Percentiles rank a stretch among this genome's conserved stretches.
Evolutionary conservation across 1,139 yeast genomes (phyloP).

Genomic region (Yamadazyma kanchanaburiensis): DNA sequence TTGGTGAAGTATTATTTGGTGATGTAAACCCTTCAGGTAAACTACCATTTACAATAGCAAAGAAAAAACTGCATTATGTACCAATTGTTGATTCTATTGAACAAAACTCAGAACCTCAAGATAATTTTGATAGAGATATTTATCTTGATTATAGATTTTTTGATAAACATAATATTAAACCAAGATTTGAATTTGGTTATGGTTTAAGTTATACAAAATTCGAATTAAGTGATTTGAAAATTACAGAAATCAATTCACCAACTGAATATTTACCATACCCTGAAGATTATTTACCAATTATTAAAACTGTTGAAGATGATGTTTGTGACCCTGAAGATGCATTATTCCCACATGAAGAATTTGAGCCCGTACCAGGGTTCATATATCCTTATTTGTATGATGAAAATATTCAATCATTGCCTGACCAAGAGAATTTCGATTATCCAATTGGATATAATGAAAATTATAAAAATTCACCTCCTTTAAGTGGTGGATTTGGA

Average conservation of each 20-base stretch:
- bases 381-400: slow-evolving; percentile 51
- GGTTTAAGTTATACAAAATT: slow-evolving; percentile 58
- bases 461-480: slow-evolving; percentile 34
- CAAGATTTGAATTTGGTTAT: slow-evolving; percentile 60
- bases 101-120: slow-evolving; percentile 41
- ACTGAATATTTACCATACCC: slow-evolving; percentile 50
- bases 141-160: slow-evolving; percentile 55
- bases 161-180: slow-evolving; percentile 53
- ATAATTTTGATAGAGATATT: slow-evolving; percentile 46
- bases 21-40: slow-evolving; percentile 60
- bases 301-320: slow-evolving; percentile 40
- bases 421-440: slow-evolving; percentile 39
- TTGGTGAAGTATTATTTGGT: slow-evolving; percentile 50
- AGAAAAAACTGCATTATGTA: slow-evolving; percentile 51
- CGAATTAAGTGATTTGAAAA: slow-evolving; percentile 34
- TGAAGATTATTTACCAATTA: slow-evolving; percentile 41
- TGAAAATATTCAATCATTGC: slow-evolving; percentile 40
- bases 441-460: slow-evolving; percentile 53
- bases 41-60: slow-evolving; percentile 62
- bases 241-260: slow-evolving; percentile 42
- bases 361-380: slow-evolving; percentile 50
- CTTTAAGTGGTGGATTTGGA: slow-evolving; percentile 55
- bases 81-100: slow-evolving; percentile 43
- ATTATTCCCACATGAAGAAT: slow-evolving; percentile 52
- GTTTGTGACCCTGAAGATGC: slow-evolving; percentile 57